Percentiles rank a stretch among this genome's conserved stretches.
Evolutionary conservation across 75 land plant genomes (phyloP).

Genomic region (Sequoiadendron giganteum): DNA sequence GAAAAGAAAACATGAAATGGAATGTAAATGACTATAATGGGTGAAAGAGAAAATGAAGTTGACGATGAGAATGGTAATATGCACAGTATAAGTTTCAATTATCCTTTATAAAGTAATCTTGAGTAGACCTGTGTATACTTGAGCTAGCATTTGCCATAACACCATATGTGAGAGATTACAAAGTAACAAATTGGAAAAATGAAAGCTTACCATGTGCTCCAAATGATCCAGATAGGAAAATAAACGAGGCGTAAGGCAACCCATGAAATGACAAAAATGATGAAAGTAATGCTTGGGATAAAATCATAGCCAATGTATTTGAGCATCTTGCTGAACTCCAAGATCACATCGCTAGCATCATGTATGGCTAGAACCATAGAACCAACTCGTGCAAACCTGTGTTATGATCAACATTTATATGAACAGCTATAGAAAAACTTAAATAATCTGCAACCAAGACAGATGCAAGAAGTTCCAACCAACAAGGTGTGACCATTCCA

Average conservation of each 20-base stretch:
- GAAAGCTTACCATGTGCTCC: slow-evolving; percentile 39
- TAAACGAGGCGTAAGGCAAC: slow-evolving; percentile 31
- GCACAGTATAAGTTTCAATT: too few species aligned
- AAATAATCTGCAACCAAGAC: background rate
- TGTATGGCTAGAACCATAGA: slow-evolving; percentile 40
- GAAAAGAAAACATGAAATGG: too few species aligned
- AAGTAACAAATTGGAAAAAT: background rate
- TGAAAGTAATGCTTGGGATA: slow-evolving; percentile 27
- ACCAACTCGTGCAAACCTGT: slow-evolving; percentile 37
- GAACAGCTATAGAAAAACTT: background rate
- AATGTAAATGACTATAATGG: too few species aligned
- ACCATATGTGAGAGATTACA: background rate
- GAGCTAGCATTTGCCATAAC: background rate
- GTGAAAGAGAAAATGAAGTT: too few species aligned
- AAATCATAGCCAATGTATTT: slow-evolving; percentile 30
- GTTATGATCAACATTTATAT: background rate
- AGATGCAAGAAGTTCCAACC: background rate
- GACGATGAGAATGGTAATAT: too few species aligned
- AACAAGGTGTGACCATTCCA: background rate
- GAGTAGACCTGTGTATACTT: too few species aligned
- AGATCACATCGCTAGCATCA: slow-evolving; percentile 46
- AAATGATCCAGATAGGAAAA: slow-evolving; percentile 36
- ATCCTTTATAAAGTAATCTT: too few species aligned
- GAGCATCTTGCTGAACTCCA: slow-evolving; percentile 41
- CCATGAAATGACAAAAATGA: slow-evolving; percentile 39